Evolutionary conservation across 2,329 filamentous ascomycete species (phyloP), one percentile per base, ranked within the genome.

Genomic region (Sporothrix brunneoviolacea): DNA sequence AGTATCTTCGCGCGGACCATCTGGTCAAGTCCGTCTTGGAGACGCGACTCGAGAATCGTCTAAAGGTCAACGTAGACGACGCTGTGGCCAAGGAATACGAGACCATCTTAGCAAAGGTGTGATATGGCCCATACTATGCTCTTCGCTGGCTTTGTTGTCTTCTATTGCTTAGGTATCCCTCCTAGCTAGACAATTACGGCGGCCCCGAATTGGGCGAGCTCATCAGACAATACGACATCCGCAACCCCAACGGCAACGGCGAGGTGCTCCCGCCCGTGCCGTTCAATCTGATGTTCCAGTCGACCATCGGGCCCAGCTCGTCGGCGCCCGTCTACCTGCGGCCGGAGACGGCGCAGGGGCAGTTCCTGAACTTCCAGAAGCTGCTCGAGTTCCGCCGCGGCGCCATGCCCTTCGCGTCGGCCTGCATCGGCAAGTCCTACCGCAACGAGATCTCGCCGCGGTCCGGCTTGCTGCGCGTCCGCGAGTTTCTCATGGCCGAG

Each of bases 241-340:
- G 82, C 71, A 95, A 95, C 70, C 91, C 91, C 24, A 77, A 77
- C 45, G 95, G 86, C 59, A 86, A 83, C 59, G 80, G 82, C 55
- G 79, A 87, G 60, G 83, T 94, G 32, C 79, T 82, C 24, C 84
- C 86, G 27, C 93, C 93, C 4, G 85, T 95, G 44, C 77, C 89
- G 37, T 96, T 97, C 80, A 98, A 98, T 73, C 83, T 98, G 63
- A 98, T 98, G 93, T 98, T 97, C 77, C 85, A 91, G 69, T 96
- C 91, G 37, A 77, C 87, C 32, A 97, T 98, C 65, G 93, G 93
- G 55, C 82, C 83, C 22, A 94, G 88, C n/a, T n/a, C 72, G 86
- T 87, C 68, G 91, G 94, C 64, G 76, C 86, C 55, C 81, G 91
- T 88, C 49, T 96, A 89, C 68, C 76, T 96, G 52, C 82, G 91